These are phyloP conservation scores for Suhomyces anneliseae DNA, from an alignment of 1,139 yeast genomes.

Conservation along the genomic window DNA sequence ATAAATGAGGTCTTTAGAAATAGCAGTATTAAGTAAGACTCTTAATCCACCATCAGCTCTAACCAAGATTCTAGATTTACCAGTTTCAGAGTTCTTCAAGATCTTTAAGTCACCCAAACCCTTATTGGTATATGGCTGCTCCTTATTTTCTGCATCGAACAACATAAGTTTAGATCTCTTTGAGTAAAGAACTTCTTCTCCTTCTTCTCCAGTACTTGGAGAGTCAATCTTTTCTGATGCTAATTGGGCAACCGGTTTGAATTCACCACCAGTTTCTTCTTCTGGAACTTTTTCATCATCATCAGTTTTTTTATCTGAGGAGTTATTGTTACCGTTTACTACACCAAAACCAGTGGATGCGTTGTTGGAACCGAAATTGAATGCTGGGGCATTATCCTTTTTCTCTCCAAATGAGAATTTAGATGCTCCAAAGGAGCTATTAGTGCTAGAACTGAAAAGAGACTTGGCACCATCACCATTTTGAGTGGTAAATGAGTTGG, in stretches of 20 bases:
- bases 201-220: slow-evolving; percentile 78
- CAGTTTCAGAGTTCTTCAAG: slow-evolving; percentile 55
- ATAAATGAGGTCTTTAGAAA: slow-evolving; percentile 55
- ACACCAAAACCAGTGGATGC: neutral
- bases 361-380: slow-evolving; percentile 11
- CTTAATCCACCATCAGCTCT: slow-evolving; percentile 90
- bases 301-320: neutral
- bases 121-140: slow-evolving; percentile 52
- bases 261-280: slow-evolving; percentile 44
- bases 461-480: slow-evolving; percentile 18
- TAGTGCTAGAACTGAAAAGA: slow-evolving; percentile 22
- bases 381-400: slow-evolving; percentile 11
- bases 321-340: neutral
- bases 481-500: slow-evolving; percentile 1
- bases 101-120: slow-evolving; percentile 87
- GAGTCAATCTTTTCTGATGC: slow-evolving; percentile 43
- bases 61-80: slow-evolving; percentile 68
- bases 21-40: slow-evolving; percentile 66
- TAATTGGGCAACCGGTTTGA: slow-evolving; percentile 48
- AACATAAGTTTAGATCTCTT: slow-evolving; percentile 74
- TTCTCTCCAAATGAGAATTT: slow-evolving; percentile 2
- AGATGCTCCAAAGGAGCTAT: neutral
- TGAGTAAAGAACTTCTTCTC: slow-evolving; percentile 62
- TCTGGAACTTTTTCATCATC: slow-evolving; percentile 36
- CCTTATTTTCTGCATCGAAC: slow-evolving; percentile 50